Conservation (phyloP, 352 stramenopile genomes). For the Vaucheria bursata region DNA sequence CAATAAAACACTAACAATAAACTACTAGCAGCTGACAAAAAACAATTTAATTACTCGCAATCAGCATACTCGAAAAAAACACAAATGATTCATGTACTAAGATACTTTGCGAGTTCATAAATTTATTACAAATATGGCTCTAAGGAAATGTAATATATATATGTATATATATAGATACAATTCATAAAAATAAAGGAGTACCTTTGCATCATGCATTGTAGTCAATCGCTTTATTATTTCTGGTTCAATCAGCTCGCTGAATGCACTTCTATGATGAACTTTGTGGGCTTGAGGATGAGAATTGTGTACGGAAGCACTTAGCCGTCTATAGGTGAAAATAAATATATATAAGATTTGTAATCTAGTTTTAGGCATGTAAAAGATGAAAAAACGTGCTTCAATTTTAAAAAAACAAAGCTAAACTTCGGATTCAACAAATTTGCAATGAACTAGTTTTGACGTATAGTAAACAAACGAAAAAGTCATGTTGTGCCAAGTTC, state of each 20-base stretch:
- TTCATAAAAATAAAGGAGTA: not conserved
- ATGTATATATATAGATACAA: not conserved
- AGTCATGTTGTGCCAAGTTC: too few relatives aligned
- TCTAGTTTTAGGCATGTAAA: too few relatives aligned
- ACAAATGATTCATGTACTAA: not conserved
- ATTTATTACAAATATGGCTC: not conserved
- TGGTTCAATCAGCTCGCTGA: conserved; percentile 5
- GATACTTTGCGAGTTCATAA: not conserved
- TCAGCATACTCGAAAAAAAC: not conserved
- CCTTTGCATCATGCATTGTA: not conserved
- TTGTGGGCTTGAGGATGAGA: too few relatives aligned
- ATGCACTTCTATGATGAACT: not conserved
- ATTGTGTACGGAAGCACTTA: too few relatives aligned
- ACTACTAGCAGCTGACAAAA: not conserved
- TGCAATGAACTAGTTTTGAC: too few relatives aligned
- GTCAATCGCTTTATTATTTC: not conserved
- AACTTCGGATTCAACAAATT: too few relatives aligned
- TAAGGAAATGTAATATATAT: not conserved
- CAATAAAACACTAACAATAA: not conserved
- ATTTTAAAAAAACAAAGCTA: too few relatives aligned
- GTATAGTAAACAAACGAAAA: too few relatives aligned
- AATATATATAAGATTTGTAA: too few relatives aligned
- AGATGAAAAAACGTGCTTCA: too few relatives aligned
- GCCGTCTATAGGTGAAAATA: too few relatives aligned
- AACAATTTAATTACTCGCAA: not conserved